These are phyloP conservation scores for Tolypocladium paradoxum DNA, from an alignment of 2,329 filamentous ascomycete genomes.

Conservation along the genomic window DNA sequence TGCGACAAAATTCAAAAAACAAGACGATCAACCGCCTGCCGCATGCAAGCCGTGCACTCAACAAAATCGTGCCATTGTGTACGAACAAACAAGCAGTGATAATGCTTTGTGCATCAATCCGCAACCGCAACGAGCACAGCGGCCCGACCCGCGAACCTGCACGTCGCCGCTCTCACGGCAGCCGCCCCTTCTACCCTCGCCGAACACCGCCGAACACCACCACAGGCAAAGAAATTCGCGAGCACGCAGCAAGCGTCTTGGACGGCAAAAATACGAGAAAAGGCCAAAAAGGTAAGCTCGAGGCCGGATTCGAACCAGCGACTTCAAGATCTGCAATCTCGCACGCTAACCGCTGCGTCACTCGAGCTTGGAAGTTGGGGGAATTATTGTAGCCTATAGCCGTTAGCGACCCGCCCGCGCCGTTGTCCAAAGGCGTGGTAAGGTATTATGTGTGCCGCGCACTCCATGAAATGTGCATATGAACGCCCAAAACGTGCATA, in stretches of 20 bases:
- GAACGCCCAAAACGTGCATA: background rate
- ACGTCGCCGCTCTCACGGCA: background rate
- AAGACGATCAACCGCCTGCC: background rate
- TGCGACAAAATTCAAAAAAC: too few relatives aligned
- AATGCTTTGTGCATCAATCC: background rate
- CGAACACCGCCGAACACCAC: background rate
- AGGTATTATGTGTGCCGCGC: background rate
- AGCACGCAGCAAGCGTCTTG: background rate
- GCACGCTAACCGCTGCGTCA: constrained; percentile 12
- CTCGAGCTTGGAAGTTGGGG: constrained; percentile 5
- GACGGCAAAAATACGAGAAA: background rate
- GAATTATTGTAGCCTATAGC: background rate
- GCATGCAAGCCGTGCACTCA: background rate
- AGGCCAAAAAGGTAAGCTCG: constrained; percentile 5
- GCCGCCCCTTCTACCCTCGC: too few relatives aligned
- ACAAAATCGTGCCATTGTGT: background rate
- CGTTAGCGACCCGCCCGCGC: background rate
- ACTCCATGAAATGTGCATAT: background rate
- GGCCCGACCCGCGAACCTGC: background rate
- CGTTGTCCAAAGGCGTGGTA: background rate
- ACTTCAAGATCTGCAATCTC: constrained; percentile 13
- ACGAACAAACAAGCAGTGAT: background rate
- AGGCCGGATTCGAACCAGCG: constrained; percentile 12
- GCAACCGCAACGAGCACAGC: background rate
- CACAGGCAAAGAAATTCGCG: background rate